Evolutionary conservation across 148 eudicot genomes (phyloP).

Genomic region (Polygonum maritimum): DNA sequence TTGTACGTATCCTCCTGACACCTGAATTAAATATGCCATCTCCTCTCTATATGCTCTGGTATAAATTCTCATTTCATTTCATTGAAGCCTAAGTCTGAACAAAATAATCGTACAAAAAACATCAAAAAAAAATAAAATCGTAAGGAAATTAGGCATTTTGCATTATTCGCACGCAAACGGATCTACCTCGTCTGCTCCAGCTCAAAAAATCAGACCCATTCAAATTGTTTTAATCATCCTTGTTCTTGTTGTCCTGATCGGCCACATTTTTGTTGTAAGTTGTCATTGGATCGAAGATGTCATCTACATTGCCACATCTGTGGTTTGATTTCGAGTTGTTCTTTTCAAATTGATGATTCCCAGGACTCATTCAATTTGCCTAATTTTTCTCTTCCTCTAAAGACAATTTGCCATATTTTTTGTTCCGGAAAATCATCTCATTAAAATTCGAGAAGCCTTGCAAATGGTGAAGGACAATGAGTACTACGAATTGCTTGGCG

Average conservation of each 20-base stretch:
- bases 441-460: neutral
- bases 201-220: neutral
- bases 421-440: neutral
- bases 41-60: too few species aligned
- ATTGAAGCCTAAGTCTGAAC: too few species aligned
- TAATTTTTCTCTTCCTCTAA: neutral
- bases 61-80: too few species aligned
- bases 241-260: neutral
- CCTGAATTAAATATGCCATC: too few species aligned
- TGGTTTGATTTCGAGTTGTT: neutral
- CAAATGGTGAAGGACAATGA: constrained; percentile 80
- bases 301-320: neutral
- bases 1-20: too few species aligned
- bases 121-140: too few species aligned
- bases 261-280: neutral
- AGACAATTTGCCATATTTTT: neutral
- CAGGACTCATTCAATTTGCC: neutral
- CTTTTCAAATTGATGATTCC: neutral
- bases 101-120: too few species aligned
- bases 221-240: neutral
- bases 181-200: constrained; percentile 1
- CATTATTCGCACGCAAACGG: neutral
- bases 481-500: constrained; percentile 79
- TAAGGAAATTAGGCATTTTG: too few species aligned
- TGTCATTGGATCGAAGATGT: neutral